Conservation (phyloP, 1,284 basidiomycete species). For the Malassezia dermatis region DNA sequence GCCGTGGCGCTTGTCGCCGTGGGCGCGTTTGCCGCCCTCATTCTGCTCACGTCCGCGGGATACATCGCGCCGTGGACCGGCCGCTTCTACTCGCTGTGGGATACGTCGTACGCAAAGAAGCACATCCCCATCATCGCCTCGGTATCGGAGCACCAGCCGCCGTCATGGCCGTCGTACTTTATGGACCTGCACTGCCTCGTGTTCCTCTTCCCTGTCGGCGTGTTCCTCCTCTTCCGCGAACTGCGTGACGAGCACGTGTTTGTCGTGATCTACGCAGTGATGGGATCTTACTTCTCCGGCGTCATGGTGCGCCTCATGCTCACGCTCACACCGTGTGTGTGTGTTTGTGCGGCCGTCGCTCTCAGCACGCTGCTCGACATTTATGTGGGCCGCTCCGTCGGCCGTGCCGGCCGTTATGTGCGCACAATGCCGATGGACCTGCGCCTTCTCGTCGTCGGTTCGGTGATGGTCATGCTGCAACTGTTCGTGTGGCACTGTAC, state of each 20-base stretch:
- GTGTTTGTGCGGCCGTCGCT: slow-evolving; percentile 80
- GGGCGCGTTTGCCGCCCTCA: slow-evolving; percentile 50
- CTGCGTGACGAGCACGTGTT: slow-evolving; percentile 95
- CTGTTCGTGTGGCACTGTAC: slow-evolving; percentile 82
- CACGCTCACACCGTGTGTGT: slow-evolving; percentile 80
- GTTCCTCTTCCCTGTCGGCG: slow-evolving; percentile 93
- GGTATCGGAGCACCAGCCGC: slow-evolving; percentile 99
- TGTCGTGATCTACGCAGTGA: slow-evolving; percentile 92
- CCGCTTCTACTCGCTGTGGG: slow-evolving; percentile 98
- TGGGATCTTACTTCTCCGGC: slow-evolving; percentile 95
- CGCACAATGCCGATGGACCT: slow-evolving; percentile 75
- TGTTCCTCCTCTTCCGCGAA: slow-evolving; percentile 83
- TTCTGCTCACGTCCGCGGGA: slow-evolving; percentile 75
- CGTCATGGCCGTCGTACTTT: slow-evolving; percentile 98
- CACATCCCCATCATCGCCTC: slow-evolving; percentile 98
- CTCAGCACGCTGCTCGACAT: slow-evolving; percentile 78
- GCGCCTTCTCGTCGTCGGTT: slow-evolving; percentile 64
- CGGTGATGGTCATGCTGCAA: slow-evolving; percentile 67
- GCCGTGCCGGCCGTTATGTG: neutral
- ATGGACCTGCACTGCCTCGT: slow-evolving; percentile 97
- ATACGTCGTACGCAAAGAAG: slow-evolving; percentile 95
- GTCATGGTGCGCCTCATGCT: slow-evolving; percentile 98
- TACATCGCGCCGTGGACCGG: slow-evolving; percentile 99
- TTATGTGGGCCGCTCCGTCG: slow-evolving; percentile 57
- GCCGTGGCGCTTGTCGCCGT: slow-evolving; percentile 64